Percentiles rank a stretch among this genome's conserved stretches.
phyloP scores from a whole-genome alignment of 805 yeast species.

The Ogataea zsoltii region DNA sequence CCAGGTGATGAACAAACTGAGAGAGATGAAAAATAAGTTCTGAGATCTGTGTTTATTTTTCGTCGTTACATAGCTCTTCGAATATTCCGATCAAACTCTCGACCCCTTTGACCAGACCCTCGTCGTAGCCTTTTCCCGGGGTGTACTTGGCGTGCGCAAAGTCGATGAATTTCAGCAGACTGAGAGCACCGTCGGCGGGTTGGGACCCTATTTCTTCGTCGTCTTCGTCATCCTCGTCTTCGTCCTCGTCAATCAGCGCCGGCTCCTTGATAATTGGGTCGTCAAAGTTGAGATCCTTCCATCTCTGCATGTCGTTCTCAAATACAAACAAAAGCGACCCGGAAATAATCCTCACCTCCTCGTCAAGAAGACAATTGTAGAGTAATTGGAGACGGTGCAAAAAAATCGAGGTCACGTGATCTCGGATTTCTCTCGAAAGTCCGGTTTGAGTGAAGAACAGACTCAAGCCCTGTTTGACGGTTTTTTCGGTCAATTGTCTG shows the following conservation, averaged over 20 bases:
- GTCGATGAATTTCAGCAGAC: constrained; percentile 72
- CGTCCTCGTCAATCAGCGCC: constrained; percentile 35
- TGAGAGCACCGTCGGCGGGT: constrained; percentile 35
- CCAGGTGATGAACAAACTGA: constrained; percentile 68
- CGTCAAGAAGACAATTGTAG: constrained; percentile 60
- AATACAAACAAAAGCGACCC: constrained; percentile 72
- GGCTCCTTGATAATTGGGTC: constrained; percentile 37
- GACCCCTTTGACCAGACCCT: constrained; percentile 67
- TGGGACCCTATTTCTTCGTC: no score
- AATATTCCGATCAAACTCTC: constrained; percentile 55
- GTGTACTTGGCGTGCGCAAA: constrained; percentile 81
- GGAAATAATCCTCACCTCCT: constrained; percentile 66
- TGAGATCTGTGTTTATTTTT: neutral
- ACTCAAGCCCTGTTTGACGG: constrained; percentile 45
- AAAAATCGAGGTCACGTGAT: constrained; percentile 46
- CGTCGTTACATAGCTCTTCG: constrained; percentile 24
- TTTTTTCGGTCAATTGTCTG: constrained; percentile 48
- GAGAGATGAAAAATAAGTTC: constrained; percentile 37
- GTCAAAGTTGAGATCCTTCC: constrained; percentile 45
- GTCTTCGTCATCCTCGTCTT: constrained; percentile 26
- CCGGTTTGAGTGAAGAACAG: constrained; percentile 44
- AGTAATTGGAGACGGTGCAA: constrained; percentile 63
- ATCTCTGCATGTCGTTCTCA: constrained; percentile 63
- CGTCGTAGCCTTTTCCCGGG: constrained; percentile 70
- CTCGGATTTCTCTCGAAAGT: constrained; percentile 34